Conservation (phyloP, 306 rosid genomes). For the Acacia melanoxylon region DNA sequence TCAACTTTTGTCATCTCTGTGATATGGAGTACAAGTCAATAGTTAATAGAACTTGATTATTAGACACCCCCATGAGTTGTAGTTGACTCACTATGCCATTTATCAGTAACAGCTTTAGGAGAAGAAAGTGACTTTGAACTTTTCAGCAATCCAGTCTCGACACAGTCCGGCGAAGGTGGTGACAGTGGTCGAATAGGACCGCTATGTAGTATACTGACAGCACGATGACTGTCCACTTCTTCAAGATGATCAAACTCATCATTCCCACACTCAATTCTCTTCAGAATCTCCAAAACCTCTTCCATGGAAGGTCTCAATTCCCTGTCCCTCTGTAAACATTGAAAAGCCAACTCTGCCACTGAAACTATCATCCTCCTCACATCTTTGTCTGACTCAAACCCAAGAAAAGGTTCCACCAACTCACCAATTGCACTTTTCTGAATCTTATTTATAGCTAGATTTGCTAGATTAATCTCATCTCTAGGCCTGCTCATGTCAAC, state of each 20-base stretch:
- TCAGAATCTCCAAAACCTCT: constrained; percentile 54
- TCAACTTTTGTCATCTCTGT: not conserved
- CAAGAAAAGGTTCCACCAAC: constrained; percentile 45
- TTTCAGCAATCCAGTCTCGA: constrained; percentile 49
- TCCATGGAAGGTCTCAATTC: constrained; percentile 77
- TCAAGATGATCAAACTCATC: constrained; percentile 28
- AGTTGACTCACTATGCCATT: constrained; percentile 42
- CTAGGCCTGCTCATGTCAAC: constrained; percentile 49
- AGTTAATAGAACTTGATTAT: not conserved
- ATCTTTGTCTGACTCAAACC: constrained; percentile 38
- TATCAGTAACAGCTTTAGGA: constrained; percentile 38
- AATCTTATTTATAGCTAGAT: constrained; percentile 48
- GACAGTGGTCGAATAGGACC: not conserved
- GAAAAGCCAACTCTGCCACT: constrained; percentile 78
- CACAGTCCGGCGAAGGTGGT: constrained; percentile 24
- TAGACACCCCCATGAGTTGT: constrained; percentile 35
- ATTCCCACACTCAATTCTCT: constrained; percentile 45
- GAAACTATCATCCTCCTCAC: constrained; percentile 48
- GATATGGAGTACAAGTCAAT: not conserved
- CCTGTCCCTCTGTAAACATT: constrained; percentile 68
- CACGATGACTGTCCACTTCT: not conserved
- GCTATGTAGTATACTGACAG: not conserved
- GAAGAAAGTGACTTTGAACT: constrained; percentile 32
- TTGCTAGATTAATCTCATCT: constrained; percentile 55
- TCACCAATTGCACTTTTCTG: constrained; percentile 34